phyloP scores from a whole-genome alignment of 306 rosid species.

The Chamaecrista fasciculata region DNA sequence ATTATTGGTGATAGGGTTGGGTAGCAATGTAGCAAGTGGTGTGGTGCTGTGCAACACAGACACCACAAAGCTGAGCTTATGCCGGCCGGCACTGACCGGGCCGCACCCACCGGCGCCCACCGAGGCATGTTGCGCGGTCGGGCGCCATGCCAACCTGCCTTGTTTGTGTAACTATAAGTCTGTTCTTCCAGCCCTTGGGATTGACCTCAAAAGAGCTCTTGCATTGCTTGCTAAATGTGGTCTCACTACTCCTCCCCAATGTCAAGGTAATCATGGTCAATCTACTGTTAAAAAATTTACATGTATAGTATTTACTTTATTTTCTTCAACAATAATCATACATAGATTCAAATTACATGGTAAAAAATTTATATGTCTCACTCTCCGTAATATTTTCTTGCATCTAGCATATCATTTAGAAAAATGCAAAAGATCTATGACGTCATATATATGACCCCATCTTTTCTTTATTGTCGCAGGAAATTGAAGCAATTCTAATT shows the following conservation, averaged over 20 bases:
- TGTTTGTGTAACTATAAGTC: conserved; percentile 51
- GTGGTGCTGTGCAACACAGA: conserved; percentile 41
- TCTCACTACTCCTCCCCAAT: conserved; percentile 36
- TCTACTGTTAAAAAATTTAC: too few species aligned
- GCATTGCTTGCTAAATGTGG: conserved; percentile 61
- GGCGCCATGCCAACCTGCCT: conserved; percentile 43
- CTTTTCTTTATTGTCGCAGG: neutral
- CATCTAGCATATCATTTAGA: too few species aligned
- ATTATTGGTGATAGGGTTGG: conserved; percentile 36
- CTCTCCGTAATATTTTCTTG: too few species aligned
- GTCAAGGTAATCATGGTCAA: conserved; percentile 56
- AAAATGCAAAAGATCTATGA: too few species aligned
- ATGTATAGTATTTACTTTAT: too few species aligned
- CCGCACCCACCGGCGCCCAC: conserved; percentile 41
- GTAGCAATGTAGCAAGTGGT: conserved; percentile 26
- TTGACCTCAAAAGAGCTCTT: conserved; percentile 51
- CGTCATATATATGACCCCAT: too few species aligned
- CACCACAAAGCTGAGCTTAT: conserved; percentile 29
- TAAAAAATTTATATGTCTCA: too few species aligned
- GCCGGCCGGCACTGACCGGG: conserved; percentile 53
- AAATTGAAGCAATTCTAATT: neutral
- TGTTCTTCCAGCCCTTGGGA: conserved; percentile 40
- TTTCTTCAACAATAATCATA: too few species aligned
- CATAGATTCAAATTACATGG: too few species aligned
- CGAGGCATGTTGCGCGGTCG: conserved; percentile 42